Conservation (phyloP, 495 filamentous ascomycete species). For the Penicillium manginii region DNA sequence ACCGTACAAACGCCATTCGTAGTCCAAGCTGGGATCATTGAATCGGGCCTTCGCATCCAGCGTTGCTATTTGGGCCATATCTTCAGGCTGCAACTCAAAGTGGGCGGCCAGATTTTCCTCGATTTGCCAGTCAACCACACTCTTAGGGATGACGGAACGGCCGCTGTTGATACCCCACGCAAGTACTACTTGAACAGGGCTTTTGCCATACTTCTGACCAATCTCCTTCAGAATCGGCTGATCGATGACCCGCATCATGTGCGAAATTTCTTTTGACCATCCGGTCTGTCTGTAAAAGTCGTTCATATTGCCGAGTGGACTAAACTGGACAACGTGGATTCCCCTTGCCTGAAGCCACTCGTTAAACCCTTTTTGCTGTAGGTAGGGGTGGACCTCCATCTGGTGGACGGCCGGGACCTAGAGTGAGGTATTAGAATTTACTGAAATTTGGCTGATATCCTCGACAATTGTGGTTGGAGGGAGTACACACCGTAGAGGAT, state of each 20-base stretch:
- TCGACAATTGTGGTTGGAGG: background rate
- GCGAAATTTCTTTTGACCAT: constrained; percentile 19
- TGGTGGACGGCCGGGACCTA: constrained; percentile 67
- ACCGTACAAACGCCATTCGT: constrained; percentile 58
- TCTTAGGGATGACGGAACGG: constrained; percentile 67
- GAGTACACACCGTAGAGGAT: background rate
- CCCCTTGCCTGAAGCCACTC: constrained; percentile 53
- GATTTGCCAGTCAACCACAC: constrained; percentile 52
- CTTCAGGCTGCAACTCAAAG: constrained; percentile 51
- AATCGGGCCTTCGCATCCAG: constrained; percentile 60
- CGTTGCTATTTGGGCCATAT: constrained; percentile 51
- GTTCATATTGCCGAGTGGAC: constrained; percentile 71
- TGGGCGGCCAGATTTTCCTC: constrained; percentile 58
- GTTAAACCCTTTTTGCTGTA: constrained; percentile 62
- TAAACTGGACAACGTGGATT: constrained; percentile 66
- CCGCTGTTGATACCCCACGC: constrained; percentile 64
- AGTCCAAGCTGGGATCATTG: constrained; percentile 57
- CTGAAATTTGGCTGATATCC: background rate
- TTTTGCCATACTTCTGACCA: constrained; percentile 64
- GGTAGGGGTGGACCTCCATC: constrained; percentile 60
- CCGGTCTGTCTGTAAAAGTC: constrained; percentile 58
- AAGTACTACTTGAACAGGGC: constrained; percentile 61
- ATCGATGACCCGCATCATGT: constrained; percentile 47
- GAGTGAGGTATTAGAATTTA: constrained; percentile 62
- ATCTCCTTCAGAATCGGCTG: constrained; percentile 61